A percentile compares a stretch with the other conserved stretches of the same genome.
Evolutionary conservation across 768 basidiomycete species (phyloP).

Genomic region (Lactarius indigo): DNA sequence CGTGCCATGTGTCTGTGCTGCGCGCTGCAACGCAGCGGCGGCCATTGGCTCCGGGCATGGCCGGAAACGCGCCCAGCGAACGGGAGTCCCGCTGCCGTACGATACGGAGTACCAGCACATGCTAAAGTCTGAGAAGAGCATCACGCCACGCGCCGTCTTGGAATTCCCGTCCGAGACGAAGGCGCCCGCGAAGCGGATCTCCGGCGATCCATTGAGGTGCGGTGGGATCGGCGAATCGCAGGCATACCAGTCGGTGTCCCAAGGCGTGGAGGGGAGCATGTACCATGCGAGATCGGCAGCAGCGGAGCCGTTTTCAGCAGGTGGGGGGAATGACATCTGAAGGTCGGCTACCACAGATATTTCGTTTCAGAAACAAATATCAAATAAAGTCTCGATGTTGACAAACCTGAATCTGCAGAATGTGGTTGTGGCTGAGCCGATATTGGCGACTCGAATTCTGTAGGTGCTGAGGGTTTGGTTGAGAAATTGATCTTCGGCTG

Average conservation of each 20-base stretch:
- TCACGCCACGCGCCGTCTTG: constrained; percentile 36
- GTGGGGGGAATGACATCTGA: constrained; percentile 36
- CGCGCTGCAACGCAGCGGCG: constrained; percentile 37
- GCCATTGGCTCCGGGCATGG: constrained; percentile 39
- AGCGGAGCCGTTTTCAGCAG: constrained; percentile 32
- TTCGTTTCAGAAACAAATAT: not conserved
- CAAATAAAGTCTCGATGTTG: not conserved
- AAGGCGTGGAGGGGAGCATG: constrained; percentile 41
- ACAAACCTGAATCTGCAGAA: not conserved
- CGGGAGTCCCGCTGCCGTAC: constrained; percentile 34
- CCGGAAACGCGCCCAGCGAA: constrained; percentile 39
- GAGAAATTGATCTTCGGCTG: constrained; percentile 22
- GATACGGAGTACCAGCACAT: constrained; percentile 46
- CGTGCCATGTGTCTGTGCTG: constrained; percentile 48
- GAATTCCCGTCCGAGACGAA: constrained; percentile 31
- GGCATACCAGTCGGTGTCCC: constrained; percentile 44
- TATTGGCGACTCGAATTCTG: not conserved
- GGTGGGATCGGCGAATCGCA: constrained; percentile 34
- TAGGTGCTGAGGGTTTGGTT: constrained; percentile 13
- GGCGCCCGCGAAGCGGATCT: constrained; percentile 32
- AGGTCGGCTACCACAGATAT: constrained; percentile 22
- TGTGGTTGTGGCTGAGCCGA: not conserved
- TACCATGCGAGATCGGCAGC: constrained; percentile 45
- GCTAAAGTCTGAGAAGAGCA: constrained; percentile 48
- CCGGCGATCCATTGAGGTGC: constrained; percentile 28